Evolutionary conservation across 805 yeast genomes (phyloP), one percentile per base, ranked within the genome.

Genomic region (Suhomyces canberraensis): DNA sequence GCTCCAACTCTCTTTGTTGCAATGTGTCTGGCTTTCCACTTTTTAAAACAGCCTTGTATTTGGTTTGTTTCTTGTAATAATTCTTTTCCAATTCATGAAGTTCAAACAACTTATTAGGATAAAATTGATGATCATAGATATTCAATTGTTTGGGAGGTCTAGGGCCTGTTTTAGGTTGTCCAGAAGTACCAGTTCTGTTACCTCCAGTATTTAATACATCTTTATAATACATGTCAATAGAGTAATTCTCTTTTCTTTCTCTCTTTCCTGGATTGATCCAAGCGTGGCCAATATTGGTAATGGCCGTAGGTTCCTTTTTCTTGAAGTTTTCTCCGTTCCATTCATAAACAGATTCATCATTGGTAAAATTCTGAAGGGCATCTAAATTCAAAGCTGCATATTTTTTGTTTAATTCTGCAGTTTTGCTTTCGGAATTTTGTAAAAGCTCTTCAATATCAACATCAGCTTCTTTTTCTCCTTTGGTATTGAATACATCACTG

Each of bases 41-140:
- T 35, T 78, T 69, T 18, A 78, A 60, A 11, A 87, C 89, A 0
- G 79, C 84, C 47, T 71, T 67, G 62, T 76, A 83, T 11, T 76
- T 77, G 16, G 76, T 73, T 48, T 74, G 79, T 52, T 87, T 83
- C 38, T 85, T 81, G 58, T 74, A 84, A 60, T 79, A 82, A 39
- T 83, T 79, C 49, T 81, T 80, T 55, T 93, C 98, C 59, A 81
- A 74, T 40, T 88, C 95, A 53, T 84, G 79, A 27, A 93, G 57
- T 37, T 84, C 88, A 45, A 76, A 70, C 31, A 93, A 64, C 53
- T 84, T 75, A n/a, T 81, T 73, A 1, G 95, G 88, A 58, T 75
- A 86, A 51, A 93, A 87, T 60, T 93, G 98, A 61, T 90, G 96
- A 54, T 93, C 96, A 54, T 84, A 86, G 26, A 87, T 69, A 40